Evolutionary conservation across 169 alveolate genomes (phyloP).

Genomic region (Plasmodium sp.): DNA sequence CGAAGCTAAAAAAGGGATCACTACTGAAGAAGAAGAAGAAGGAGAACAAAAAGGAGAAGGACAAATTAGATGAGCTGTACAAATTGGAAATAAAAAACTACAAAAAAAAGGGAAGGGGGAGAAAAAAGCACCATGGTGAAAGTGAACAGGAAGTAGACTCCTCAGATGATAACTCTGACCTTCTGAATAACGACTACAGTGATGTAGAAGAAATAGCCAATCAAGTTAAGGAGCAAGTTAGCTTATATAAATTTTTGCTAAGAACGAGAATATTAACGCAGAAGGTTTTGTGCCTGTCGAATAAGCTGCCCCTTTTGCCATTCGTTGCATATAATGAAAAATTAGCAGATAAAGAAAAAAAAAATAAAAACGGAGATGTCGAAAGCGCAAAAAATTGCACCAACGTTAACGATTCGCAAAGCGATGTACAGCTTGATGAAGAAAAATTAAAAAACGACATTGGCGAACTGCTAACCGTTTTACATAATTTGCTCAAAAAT

Average conservation of each 20-base stretch:
- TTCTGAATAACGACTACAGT: constrained; percentile 44
- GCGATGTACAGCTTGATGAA: constrained; percentile 27
- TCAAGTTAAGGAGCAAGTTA: constrained; percentile 43
- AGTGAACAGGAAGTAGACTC: neutral
- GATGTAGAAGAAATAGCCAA: constrained; percentile 61
- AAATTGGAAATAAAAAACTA: constrained; percentile 55
- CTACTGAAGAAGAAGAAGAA: neutral
- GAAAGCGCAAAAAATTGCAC: neutral
- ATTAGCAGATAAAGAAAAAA: neutral
- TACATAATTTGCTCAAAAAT: constrained; percentile 41
- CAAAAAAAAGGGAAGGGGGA: constrained; percentile 18
- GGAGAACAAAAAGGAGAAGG: constrained; percentile 3
- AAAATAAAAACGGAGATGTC: neutral
- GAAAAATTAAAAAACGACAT: constrained; percentile 30
- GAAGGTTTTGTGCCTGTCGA: constrained; percentile 31
- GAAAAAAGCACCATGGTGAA: neutral
- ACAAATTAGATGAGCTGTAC: constrained; percentile 52
- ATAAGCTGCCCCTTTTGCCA: constrained; percentile 39
- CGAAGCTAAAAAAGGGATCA: neutral
- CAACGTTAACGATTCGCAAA: neutral
- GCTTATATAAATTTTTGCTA: constrained; percentile 34
- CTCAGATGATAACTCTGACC: constrained; percentile 8
- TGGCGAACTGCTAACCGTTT: constrained; percentile 14
- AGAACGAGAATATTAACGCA: constrained; percentile 70
- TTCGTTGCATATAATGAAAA: constrained; percentile 36